Conservation (phyloP, 2,329 filamentous ascomycete species). For the Talaromyces piceae region DNA sequence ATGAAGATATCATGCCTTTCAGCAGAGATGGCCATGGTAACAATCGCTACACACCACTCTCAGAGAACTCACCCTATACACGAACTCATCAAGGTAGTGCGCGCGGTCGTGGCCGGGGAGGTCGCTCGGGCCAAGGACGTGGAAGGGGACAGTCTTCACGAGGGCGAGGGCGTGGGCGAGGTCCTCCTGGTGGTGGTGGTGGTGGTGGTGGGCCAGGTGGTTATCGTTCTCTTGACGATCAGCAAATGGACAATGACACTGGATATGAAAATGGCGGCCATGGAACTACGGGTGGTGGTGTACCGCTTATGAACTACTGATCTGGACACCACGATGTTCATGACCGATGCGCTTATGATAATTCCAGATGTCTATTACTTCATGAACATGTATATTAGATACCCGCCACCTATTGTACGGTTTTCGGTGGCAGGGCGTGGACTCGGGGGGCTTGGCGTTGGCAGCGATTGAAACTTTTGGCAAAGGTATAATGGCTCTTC, state of each 20-base stretch:
- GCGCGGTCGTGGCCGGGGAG: constrained; percentile 32
- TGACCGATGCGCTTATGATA: not conserved
- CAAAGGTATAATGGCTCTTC: too few relatives aligned
- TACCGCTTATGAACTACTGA: constrained; percentile 35
- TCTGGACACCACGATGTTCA: not conserved
- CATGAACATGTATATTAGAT: not conserved
- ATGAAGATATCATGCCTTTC: constrained; percentile 41
- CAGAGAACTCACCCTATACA: constrained; percentile 16
- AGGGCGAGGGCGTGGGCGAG: constrained; percentile 40
- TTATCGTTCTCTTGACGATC: constrained; percentile 63
- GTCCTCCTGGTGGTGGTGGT: constrained; percentile 24
- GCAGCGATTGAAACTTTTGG: too few relatives aligned
- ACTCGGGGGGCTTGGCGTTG: too few relatives aligned
- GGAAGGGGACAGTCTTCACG: constrained; percentile 25
- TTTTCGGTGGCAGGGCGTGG: not conserved
- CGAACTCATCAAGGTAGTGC: constrained; percentile 30
- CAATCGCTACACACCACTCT: constrained; percentile 18
- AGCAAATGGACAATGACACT: constrained; percentile 25
- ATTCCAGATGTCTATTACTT: not conserved
- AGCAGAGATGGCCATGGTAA: constrained; percentile 26
- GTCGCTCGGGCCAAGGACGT: constrained; percentile 31
- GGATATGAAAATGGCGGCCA: constrained; percentile 18
- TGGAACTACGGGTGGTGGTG: constrained; percentile 7
- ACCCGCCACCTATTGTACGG: not conserved
- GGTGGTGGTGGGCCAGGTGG: constrained; percentile 39